Evolutionary conservation across 2,329 filamentous ascomycete genomes (phyloP), one percentile per base, ranked within the genome.

Genomic region (Peltaster fructicola): DNA sequence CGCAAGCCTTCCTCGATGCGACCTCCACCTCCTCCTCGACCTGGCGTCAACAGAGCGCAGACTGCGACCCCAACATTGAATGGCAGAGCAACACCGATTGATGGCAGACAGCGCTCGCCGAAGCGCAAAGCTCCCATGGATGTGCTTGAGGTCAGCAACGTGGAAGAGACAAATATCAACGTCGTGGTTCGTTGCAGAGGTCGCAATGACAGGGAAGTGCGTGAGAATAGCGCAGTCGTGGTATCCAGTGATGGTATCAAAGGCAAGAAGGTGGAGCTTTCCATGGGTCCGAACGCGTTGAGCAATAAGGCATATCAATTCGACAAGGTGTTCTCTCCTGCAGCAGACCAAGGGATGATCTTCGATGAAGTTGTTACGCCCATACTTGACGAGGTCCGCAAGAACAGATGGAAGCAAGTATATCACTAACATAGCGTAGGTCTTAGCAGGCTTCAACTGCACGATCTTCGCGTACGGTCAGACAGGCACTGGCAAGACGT

Each of bases 391-490:
- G 84, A 98, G 65, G 82, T 90, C 51, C 38, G 63, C 43, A 21
- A 14, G 7, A 7, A 3, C n/a, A 8, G 14, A 8, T 8, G 14
- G 7, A 6, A 6, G 4, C 2, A 2, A 3, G 10, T 13, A 9
- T 22, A 13, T 16, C 9, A 20, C 17, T 28, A 11, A 28, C 26
- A 4, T 42, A 12, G 15, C 13, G 7, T 38, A 91, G 81, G 92
- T 95, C 63, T 65, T 98, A 20, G 67, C 73, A 13, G 88, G 88
- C 25, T 95, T 80, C 56, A 98, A 98, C 51, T 98, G 88, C 55
- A 98, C 88, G 4, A 92, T 98, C 31, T 98, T 98, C 43, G 88
- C 88, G 16, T 98, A 98, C 49, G 88, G 88, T 14, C 88, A 98
- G 51, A 98, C 88, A 0, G 88, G 88, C 21, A 98, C 88, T 0